Base-by-base conservation (phyloP, 257 asterid species). In the Orobanche coerulescens region DNA sequence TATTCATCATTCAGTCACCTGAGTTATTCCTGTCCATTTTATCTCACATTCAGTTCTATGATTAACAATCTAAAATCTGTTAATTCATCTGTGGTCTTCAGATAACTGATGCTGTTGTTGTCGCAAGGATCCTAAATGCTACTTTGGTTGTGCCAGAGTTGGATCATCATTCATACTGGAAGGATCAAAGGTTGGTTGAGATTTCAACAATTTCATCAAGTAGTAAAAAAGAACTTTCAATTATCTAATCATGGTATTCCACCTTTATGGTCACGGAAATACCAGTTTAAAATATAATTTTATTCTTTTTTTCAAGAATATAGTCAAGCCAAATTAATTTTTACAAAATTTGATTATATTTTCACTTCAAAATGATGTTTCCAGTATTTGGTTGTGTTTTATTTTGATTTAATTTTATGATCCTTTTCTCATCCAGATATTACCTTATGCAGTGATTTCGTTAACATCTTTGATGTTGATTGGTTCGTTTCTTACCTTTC, bases 81-180 rank as follows among this genome's bases (percentile, higher is more conserved):
- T 30, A 25, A 60, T 72, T 56, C 58, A 46, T 68, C 73, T 64
- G 36, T 57, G 69, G 46, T 60, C 67, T 72, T 71, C 84, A 93
- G 97, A 93, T 93, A 75, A 93, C 96, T 58, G 97, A 93, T 76
- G 97, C 99, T 75, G 97, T 89, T 63, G 97, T 82, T 64, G 99
- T 93, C 76, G 97, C 99, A 50, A 79, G 96, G 71, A 84, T 89
- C 58, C 84, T 93, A 61, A 93, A 93, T 67, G 96, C 99, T 49
- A 93, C 99, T 43, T 85, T 93, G 75, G 96, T 93, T 52, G 85
- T 85, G 59, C 99, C 99, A 43, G 96, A 86, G 70, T 78, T 93
- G 88, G 99, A 93, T 82, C 97, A 87, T 64, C 77, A 86, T 72
- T 93, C 99, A 6, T 93, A 61, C 77, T 93, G 99, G 99, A 89